Evolutionary conservation across 2,329 filamentous ascomycete genomes (phyloP), one percentile per base, ranked within the genome.

Genomic region (Trichothecium sympodiale): DNA sequence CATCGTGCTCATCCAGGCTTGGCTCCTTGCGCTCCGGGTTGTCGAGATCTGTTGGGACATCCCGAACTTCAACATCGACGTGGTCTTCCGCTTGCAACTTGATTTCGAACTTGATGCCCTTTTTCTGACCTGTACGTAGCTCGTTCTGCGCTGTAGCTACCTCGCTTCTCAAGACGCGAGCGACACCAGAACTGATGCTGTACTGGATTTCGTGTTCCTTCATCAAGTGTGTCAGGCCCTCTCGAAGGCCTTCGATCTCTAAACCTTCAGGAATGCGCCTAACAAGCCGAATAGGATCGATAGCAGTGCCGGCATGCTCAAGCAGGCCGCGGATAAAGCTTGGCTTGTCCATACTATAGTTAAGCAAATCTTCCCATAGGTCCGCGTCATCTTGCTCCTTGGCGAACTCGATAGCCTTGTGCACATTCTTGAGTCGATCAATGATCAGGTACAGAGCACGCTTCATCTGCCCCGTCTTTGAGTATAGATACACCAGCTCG

Each of bases 271-370:
- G 91, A 18, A 98, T 98, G 5, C 88, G 77, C 12, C 83, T 73
- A 5, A 98, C 85, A 4, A 98, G 74, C 13, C 81, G 83, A 42
- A 96, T 89, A 0, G 91, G 91, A 50, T 96, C 80, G 50, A 98
- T 91, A 2, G 86, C 77, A 1, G 88, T 96, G 26, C 91, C 91
- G 2, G 94, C 89, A 60, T 96, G 86, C 50, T 94, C 86, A 0
- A 98, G 74, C 4, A 98, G 65, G 0, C 84, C 88, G 10, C 85
- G 80, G 46, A 98, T 96, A 60, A 98, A 98, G 29, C 77, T 77
- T 1, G 91, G 91, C 52, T 95, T 94, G 60, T 95, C 87, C 91
- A 98, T 96, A 41, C 83, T 89, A 57, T 96, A 96, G 47, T 89
- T 78, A 5, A 98, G 73, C 7, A 98, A 69, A 50, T 96, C 88